These are phyloP conservation scores for Coniochaeta sp. DNA, from an alignment of 2,329 filamentous ascomycete species.

Conservation along the genomic window DNA sequence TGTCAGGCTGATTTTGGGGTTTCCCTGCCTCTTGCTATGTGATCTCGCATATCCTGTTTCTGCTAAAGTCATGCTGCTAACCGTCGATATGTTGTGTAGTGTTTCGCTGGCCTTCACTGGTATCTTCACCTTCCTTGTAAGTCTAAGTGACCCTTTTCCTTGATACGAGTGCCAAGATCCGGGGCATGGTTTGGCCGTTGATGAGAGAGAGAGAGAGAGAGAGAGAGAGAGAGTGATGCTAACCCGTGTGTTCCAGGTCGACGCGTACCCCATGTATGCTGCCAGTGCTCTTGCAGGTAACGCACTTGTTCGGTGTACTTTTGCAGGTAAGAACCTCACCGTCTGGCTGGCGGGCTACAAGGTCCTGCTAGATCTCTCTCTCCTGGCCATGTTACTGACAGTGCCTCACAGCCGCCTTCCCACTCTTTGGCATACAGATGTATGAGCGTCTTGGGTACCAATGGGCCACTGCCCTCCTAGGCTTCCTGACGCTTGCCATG, in stretches of 20 bases:
- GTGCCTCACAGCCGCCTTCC: slow-evolving; percentile 55
- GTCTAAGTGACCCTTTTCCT: too few species aligned
- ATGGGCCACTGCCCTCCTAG: slow-evolving; percentile 59
- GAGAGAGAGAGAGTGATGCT: slow-evolving; percentile 11
- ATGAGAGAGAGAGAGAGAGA: slow-evolving; percentile 13
- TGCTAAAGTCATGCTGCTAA: slow-evolving; percentile 21
- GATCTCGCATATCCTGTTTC: slow-evolving; percentile 20
- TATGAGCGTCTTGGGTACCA: slow-evolving; percentile 62
- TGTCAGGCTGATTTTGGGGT: slow-evolving; percentile 14
- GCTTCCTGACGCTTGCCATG: slow-evolving; percentile 54
- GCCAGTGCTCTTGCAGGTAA: slow-evolving; percentile 78
- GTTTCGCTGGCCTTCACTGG: slow-evolving; percentile 74
- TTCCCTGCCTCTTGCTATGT: slow-evolving; percentile 4
- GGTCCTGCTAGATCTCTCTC: slow-evolving; percentile 11
- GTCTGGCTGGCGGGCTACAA: background rate
- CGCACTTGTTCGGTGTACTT: slow-evolving; percentile 68
- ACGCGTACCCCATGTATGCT: slow-evolving; percentile 69
- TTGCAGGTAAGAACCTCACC: slow-evolving; percentile 51
- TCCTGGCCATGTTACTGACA: background rate
- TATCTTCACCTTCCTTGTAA: slow-evolving; percentile 81
- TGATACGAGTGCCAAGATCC: background rate
- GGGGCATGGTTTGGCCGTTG: slow-evolving; percentile 11
- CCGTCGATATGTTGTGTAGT: slow-evolving; percentile 34
- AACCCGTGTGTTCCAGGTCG: slow-evolving; percentile 42
- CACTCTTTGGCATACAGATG: slow-evolving; percentile 68